Evolutionary conservation across 768 basidiomycete genomes (phyloP).

Genomic region (Porpolomopsis calyptriformis): DNA sequence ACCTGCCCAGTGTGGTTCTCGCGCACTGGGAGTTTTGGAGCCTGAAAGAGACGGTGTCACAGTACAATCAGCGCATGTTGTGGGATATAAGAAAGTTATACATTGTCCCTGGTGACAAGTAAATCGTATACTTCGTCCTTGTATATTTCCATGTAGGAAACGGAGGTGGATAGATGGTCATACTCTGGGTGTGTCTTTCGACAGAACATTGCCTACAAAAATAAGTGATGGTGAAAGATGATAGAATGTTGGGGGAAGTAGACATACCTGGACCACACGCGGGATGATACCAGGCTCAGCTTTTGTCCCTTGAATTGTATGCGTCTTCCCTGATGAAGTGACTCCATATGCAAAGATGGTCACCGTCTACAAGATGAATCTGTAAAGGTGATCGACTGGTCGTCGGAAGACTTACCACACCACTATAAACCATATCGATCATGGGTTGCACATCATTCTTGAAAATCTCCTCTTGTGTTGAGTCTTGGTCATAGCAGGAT

Average conservation of each 20-base stretch:
- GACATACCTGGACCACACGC: conserved; percentile 56
- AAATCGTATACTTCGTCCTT: conserved; percentile 88
- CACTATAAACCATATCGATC: conserved; percentile 66
- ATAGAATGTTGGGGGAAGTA: not conserved
- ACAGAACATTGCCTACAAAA: conserved; percentile 44
- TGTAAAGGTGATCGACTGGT: conserved; percentile 6
- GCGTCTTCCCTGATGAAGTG: conserved; percentile 84
- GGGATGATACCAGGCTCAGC: conserved; percentile 79
- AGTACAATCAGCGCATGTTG: conserved; percentile 2
- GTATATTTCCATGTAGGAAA: conserved; percentile 86
- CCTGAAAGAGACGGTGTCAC: conserved; percentile 18
- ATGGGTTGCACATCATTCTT: conserved; percentile 64
- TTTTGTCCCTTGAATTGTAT: conserved; percentile 82
- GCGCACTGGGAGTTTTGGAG: conserved; percentile 43
- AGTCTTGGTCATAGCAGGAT: conserved; percentile 61
- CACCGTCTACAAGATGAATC: conserved; percentile 44
- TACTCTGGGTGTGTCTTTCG: conserved; percentile 30
- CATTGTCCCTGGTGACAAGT: conserved; percentile 59
- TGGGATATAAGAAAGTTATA: conserved; percentile 17
- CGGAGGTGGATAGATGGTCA: conserved; percentile 36
- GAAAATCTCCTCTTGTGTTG: conserved; percentile 72
- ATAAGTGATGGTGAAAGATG: not conserved
- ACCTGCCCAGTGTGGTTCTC: conserved; percentile 44
- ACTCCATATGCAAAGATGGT: conserved; percentile 89
- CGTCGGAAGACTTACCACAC: conserved; percentile 44